phyloP scores from a whole-genome alignment of 2,329 filamentous ascomycete species.

The Diaporthe amygdali region DNA sequence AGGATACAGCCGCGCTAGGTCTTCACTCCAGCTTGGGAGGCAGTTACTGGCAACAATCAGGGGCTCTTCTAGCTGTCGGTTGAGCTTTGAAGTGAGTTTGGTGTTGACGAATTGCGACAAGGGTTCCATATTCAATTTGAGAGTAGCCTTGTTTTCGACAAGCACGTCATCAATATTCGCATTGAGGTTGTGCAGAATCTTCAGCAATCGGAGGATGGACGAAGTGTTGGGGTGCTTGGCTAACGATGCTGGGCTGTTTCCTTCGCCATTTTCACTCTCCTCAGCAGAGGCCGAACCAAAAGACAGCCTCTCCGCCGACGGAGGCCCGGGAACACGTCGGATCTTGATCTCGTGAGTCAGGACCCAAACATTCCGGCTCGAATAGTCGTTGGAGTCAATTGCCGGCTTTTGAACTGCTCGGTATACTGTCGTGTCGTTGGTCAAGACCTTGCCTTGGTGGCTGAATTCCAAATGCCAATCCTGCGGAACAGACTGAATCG shows the following conservation, averaged over 20 bases:
- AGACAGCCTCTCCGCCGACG: constrained; percentile 73
- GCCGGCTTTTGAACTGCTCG: constrained; percentile 80
- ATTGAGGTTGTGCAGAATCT: constrained; percentile 91
- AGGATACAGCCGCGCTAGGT: constrained; percentile 89
- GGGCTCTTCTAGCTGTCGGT: constrained; percentile 94
- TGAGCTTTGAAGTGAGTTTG: constrained; percentile 96
- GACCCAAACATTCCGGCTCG: constrained; percentile 84
- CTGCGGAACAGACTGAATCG: constrained; percentile 79
- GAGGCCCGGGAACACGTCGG: constrained; percentile 81
- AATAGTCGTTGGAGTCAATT: constrained; percentile 62
- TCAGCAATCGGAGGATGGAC: constrained; percentile 84
- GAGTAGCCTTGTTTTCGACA: constrained; percentile 73
- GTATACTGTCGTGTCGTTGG: constrained; percentile 95
- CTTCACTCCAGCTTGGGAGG: constrained; percentile 93
- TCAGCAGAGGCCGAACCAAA: constrained; percentile 60
- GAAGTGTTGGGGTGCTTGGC: constrained; percentile 84
- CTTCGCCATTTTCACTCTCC: constrained; percentile 56
- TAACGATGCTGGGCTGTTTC: constrained; percentile 77
- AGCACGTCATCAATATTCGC: constrained; percentile 91
- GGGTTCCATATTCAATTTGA: constrained; percentile 79
- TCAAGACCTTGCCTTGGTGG: constrained; percentile 80
- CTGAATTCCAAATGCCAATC: constrained; percentile 99
- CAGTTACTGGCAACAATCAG: constrained; percentile 97
- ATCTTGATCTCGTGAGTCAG: constrained; percentile 91
- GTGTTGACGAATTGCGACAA: constrained; percentile 97